Evolutionary conservation across 495 filamentous ascomycete species (phyloP).

Genomic region (Xylaria curta): DNA sequence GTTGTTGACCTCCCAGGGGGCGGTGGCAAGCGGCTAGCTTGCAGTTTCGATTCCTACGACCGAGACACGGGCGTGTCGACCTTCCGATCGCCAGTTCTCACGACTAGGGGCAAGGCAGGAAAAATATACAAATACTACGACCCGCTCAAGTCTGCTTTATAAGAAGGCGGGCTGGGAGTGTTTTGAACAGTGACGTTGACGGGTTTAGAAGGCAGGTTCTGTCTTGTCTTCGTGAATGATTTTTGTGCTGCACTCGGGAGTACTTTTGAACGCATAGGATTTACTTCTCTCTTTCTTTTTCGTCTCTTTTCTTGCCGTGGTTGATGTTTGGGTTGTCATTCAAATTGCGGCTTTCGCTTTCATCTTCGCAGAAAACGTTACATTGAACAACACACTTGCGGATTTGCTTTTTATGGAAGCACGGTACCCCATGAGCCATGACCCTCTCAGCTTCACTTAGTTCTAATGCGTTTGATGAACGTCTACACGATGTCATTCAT

Average conservation of each 20-base stretch:
- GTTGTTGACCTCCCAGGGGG: constrained; percentile 67
- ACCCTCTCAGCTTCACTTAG: background rate
- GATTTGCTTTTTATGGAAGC: background rate
- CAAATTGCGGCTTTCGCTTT: background rate
- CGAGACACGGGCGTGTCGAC: constrained; percentile 54
- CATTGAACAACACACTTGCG: background rate
- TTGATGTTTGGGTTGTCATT: background rate
- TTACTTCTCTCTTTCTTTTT: background rate
- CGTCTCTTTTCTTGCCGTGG: background rate
- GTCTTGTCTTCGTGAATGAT: background rate
- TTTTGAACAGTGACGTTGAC: background rate
- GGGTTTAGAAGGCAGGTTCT: background rate
- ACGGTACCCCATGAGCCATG: background rate
- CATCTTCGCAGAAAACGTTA: background rate
- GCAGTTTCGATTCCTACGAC: constrained; percentile 58
- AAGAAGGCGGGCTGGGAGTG: background rate
- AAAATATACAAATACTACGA: constrained; percentile 59
- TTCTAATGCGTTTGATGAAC: background rate
- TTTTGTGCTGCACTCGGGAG: background rate
- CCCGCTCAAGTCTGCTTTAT: background rate
- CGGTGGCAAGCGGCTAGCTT: constrained; percentile 64
- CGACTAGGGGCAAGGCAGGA: constrained; percentile 49
- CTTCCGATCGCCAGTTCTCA: constrained; percentile 61
- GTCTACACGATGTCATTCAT: background rate
- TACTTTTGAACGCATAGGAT: background rate